Evolutionary conservation across 179 eudicot genomes (phyloP).

Genomic region (Beta lomatogona): DNA sequence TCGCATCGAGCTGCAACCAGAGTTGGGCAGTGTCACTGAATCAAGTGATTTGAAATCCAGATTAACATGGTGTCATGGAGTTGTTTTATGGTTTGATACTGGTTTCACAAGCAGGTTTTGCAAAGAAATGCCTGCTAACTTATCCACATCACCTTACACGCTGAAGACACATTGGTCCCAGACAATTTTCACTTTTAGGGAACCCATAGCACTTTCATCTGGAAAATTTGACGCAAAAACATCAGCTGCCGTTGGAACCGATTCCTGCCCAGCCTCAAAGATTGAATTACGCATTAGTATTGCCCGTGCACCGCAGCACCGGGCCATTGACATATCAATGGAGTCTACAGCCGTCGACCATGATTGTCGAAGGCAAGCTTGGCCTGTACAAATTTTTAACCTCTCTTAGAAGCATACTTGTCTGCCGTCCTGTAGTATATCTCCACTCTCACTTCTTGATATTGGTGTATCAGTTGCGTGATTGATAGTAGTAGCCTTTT

Average conservation of each 20-base stretch:
- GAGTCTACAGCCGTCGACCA: slow-evolving; percentile 61
- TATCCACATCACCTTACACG: slow-evolving; percentile 84
- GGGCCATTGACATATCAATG: slow-evolving; percentile 92
- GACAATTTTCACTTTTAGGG: slow-evolving; percentile 74
- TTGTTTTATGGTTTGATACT: slow-evolving; percentile 90
- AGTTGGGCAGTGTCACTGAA: slow-evolving; percentile 15
- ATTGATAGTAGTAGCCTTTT: not conserved
- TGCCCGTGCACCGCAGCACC: slow-evolving; percentile 75
- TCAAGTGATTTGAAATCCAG: slow-evolving; percentile 24
- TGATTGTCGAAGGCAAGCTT: slow-evolving; percentile 53
- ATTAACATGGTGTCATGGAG: slow-evolving; percentile 65
- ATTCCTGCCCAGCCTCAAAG: slow-evolving; percentile 59
- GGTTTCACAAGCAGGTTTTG: slow-evolving; percentile 83
- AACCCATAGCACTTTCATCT: slow-evolving; percentile 65
- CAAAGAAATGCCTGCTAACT: slow-evolving; percentile 57
- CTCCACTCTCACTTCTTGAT: not conserved
- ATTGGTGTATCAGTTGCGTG: not conserved
- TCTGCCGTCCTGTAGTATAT: not conserved
- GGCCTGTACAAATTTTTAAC: slow-evolving; percentile 82
- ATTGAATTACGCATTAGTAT: slow-evolving; percentile 73
- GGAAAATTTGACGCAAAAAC: slow-evolving; percentile 28
- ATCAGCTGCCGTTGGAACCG: slow-evolving; percentile 55
- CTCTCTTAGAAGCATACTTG: slow-evolving; percentile 35
- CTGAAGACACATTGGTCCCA: slow-evolving; percentile 88
- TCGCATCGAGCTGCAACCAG: slow-evolving; percentile 53